Conservation (phyloP, 2,329 filamentous ascomycete species). For the Metarhizium humberi region DNA sequence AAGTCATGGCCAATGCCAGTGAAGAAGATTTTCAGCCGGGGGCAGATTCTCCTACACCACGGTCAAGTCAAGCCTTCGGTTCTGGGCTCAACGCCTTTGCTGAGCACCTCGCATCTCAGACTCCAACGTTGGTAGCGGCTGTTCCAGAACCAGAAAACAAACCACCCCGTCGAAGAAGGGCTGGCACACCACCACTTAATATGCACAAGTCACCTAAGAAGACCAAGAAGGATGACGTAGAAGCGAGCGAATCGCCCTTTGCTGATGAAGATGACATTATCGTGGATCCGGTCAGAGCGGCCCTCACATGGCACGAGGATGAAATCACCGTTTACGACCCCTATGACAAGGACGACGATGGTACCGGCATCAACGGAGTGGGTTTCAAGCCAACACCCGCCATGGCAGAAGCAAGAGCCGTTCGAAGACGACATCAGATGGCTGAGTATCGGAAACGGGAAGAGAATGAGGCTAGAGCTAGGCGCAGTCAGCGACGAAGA, state of each 20-base stretch:
- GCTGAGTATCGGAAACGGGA: constrained; percentile 53
- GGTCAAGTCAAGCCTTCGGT: neutral
- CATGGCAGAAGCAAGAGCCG: constrained; percentile 45
- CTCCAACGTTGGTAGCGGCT: neutral
- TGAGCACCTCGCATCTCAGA: neutral
- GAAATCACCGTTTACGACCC: constrained; percentile 60
- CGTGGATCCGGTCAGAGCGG: constrained; percentile 45
- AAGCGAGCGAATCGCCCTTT: constrained; percentile 1
- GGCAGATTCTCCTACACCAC: neutral
- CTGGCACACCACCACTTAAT: constrained; percentile 30
- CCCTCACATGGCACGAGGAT: constrained; percentile 58
- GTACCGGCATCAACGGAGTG: constrained; percentile 57
- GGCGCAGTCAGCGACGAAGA: constrained; percentile 42
- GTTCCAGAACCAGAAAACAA: constrained; percentile 11
- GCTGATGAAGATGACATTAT: constrained; percentile 23
- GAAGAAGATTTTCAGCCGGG: neutral
- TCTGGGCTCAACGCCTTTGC: neutral
- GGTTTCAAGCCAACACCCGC: constrained; percentile 57
- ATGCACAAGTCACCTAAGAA: constrained; percentile 15
- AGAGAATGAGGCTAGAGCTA: constrained; percentile 48
- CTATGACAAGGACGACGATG: constrained; percentile 56
- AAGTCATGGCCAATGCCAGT: constrained; percentile 3
- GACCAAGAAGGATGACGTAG: constrained; percentile 2
- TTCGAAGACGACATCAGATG: constrained; percentile 51
- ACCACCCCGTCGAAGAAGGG: constrained; percentile 23